Percentiles rank a stretch among this genome's conserved stretches.
Conservation (phyloP, 495 filamentous ascomycete genomes). For the Lasiosphaeriaceae sp. region DNA sequence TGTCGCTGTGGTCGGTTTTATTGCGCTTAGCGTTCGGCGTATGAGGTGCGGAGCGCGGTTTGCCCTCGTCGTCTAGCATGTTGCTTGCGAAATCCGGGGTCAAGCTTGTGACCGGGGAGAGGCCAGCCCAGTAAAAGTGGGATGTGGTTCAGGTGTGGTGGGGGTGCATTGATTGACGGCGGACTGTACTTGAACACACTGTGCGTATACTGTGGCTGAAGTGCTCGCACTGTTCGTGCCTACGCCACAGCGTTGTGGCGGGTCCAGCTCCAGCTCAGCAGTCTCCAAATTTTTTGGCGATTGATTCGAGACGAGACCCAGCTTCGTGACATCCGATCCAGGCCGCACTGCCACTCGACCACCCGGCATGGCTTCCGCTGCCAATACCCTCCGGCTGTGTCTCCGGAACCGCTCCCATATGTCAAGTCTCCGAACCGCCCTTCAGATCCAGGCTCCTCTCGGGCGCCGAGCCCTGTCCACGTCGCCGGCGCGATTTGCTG, state of each 20-base stretch:
- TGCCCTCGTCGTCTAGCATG: too few relatives aligned
- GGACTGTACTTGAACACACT: too few relatives aligned
- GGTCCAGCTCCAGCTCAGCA: too few relatives aligned
- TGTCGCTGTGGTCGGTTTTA: not conserved
- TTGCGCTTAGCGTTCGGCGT: not conserved
- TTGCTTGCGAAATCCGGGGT: too few relatives aligned
- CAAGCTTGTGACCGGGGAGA: not conserved
- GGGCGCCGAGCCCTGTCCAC: slow-evolving; percentile 36
- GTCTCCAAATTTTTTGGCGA: not conserved
- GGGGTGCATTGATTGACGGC: not conserved
- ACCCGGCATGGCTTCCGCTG: slow-evolving; percentile 44
- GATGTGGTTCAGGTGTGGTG: too few relatives aligned
- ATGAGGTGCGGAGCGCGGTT: not conserved
- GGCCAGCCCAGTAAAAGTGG: too few relatives aligned
- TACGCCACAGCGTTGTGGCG: too few relatives aligned
- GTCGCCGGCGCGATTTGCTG: slow-evolving; percentile 25
- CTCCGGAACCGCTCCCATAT: slow-evolving; percentile 37
- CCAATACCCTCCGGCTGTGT: slow-evolving; percentile 45
- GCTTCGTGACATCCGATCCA: not conserved
- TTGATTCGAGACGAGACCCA: not conserved
- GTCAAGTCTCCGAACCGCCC: slow-evolving; percentile 12
- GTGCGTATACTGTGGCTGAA: too few relatives aligned
- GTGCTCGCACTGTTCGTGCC: too few relatives aligned
- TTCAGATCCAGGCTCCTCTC: slow-evolving; percentile 14
- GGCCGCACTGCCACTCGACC: slow-evolving; percentile 6